Evolutionary conservation across 176 grass and related monocot species (phyloP), one percentile per base, ranked within the genome.

Genomic region (Luzula sylvatica): DNA sequence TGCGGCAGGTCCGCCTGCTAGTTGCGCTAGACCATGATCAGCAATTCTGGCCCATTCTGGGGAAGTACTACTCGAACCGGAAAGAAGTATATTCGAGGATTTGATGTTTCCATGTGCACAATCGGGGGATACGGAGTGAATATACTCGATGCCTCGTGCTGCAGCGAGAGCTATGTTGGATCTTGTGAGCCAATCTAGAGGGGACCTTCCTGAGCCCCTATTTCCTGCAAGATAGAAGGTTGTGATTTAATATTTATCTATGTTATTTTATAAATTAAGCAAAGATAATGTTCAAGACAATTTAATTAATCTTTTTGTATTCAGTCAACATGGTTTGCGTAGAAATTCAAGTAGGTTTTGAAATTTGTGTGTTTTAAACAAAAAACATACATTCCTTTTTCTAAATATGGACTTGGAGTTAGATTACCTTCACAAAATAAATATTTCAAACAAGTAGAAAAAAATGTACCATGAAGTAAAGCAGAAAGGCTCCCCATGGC

Each of bases 101-200:
- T 73, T 84, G 52, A 89, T 77, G 56, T 89, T 89, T 39, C 86
- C 80, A 46, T 89, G 86, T 15, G 72, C 58, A 5, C 56, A 80
- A 52, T 55, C 58, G 32, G 75, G 63, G 14, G 79, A 72, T 51
- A 61, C 79, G 2, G 86, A 81, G 86, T 89, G 86, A 72, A 89
- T 89, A 75, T 73, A 89, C 67, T 89, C 86, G 1, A 84, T 69
- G 0, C 86, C 80, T 8, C 79, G 75, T 30, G 75, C 86, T 15
- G 86, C 66, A 0, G 80, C 80, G 38, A 84, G 53, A 23, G 71
- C 86, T 24, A 84, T 77, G n/a, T 75, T 69, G 15, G 79, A 18
- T 43, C 86, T 25, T 3, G 79, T 61, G 11, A 75, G 80, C 86
- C 75, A 89, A 46, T 53, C 76, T 62, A 89, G 11, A 12, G 86